These are phyloP conservation scores for Acorus calamus DNA, from an alignment of 106 monocot species.

Conservation along the genomic window DNA sequence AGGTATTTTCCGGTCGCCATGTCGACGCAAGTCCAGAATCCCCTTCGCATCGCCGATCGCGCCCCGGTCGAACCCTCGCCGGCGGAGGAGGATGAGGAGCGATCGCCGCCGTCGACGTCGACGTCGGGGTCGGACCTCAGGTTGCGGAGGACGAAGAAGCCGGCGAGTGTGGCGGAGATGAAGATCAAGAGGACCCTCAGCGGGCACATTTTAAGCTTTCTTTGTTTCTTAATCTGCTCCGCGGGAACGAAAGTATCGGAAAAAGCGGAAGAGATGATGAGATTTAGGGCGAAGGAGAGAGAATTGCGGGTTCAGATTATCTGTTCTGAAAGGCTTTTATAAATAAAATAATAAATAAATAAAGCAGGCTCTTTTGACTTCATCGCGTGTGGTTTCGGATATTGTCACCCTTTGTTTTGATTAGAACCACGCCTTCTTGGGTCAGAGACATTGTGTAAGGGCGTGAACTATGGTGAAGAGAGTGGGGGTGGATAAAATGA, in stretches of 20 bases:
- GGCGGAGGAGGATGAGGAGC: not conserved
- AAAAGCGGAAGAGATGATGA: no score
- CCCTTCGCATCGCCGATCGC: constrained; percentile 26
- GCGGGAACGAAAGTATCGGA: not conserved
- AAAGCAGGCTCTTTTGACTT: no score
- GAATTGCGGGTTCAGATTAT: no score
- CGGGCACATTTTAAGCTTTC: constrained; percentile 59
- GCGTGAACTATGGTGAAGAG: no score
- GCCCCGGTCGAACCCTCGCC: constrained; percentile 7
- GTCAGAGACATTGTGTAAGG: no score
- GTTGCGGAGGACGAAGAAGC: constrained; percentile 54
- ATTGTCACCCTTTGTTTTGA: no score
- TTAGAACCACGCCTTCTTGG: no score
- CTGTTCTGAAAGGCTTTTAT: no score
- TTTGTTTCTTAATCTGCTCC: not conserved
- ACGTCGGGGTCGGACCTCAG: constrained; percentile 26
- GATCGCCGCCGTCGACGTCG: not conserved
- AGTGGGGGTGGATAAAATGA: no score
- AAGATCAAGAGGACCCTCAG: constrained; percentile 80
- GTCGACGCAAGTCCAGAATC: constrained; percentile 81
- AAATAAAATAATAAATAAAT: no score
- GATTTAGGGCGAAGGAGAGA: no score
- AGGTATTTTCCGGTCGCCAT: constrained; percentile 86
- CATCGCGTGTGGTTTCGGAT: no score
- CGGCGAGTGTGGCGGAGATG: constrained; percentile 78